Evolutionary conservation across 345 rosid species (phyloP).

Genomic region (Citrus australasica): DNA sequence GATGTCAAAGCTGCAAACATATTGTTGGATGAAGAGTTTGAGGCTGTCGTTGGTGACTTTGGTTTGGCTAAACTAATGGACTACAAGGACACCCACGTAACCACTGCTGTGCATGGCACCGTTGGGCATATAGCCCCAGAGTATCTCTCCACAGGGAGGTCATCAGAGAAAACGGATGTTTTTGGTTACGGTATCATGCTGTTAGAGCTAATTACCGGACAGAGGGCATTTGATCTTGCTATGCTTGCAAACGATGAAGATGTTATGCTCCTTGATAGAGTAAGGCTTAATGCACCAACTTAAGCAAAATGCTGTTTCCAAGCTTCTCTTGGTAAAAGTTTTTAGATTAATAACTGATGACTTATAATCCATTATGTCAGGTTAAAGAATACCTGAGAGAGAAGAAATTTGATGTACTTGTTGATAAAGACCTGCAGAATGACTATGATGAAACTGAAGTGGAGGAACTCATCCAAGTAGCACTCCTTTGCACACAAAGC

Average conservation of each 20-base stretch:
- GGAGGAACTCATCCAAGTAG: constrained; percentile 16
- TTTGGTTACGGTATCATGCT: constrained; percentile 27
- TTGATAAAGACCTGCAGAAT: constrained; percentile 10
- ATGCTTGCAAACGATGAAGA: constrained; percentile 17
- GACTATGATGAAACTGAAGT: constrained; percentile 12
- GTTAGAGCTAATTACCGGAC: constrained; percentile 25
- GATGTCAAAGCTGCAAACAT: no score
- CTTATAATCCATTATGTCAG: neutral
- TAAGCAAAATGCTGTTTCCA: neutral
- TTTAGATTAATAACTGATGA: neutral
- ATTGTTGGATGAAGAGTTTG: no score
- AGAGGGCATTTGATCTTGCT: constrained; percentile 20
- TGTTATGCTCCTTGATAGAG: constrained; percentile 27
- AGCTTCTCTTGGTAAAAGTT: neutral
- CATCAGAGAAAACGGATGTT: constrained; percentile 24
- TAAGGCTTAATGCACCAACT: neutral
- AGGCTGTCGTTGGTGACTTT: no score
- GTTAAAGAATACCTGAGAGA: constrained; percentile 7
- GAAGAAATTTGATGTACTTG: constrained; percentile 8
- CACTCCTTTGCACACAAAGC: constrained; percentile 12
- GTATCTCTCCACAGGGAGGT: constrained; percentile 23
- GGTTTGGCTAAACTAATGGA: no score
- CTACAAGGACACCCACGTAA: no score
- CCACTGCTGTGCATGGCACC: no score
- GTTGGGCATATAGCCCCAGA: no score